Evolutionary conservation across 148 eudicot species (phyloP).

Genomic region (Nepenthes gracilis): DNA sequence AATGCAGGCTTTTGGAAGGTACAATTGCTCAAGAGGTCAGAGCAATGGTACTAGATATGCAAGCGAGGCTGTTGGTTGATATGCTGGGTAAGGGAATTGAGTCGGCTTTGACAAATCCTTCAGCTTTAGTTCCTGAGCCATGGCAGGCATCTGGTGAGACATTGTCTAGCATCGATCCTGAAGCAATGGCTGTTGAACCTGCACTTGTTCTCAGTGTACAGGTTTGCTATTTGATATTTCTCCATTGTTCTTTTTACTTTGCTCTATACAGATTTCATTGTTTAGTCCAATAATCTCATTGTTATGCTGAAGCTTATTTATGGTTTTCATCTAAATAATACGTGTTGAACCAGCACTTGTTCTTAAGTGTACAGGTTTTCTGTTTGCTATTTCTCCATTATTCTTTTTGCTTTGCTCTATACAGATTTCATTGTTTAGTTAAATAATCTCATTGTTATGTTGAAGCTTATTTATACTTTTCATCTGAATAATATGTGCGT

Average conservation of each 20-base stretch:
- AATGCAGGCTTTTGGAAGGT: conserved; percentile 95
- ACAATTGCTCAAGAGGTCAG: conserved; percentile 96
- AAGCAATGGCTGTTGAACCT: conserved; percentile 93
- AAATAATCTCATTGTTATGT: too few species aligned
- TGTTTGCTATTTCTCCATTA: conserved; percentile 2
- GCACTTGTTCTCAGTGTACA: conserved; percentile 70
- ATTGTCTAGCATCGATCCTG: conserved; percentile 55
- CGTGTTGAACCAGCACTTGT: conserved; percentile 71
- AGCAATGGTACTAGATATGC: conserved; percentile 99
- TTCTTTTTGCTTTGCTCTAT: not conserved
- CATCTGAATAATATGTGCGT: conserved; percentile 2
- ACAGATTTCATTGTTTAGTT: too few species aligned
- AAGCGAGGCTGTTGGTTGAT: conserved; percentile 91
- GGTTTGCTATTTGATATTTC: conserved; percentile 29
- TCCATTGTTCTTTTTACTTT: conserved; percentile 1
- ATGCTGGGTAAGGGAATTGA: conserved; percentile 99
- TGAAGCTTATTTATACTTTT: too few species aligned
- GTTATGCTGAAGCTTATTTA: too few species aligned
- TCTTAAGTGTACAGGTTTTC: conserved; percentile 66
- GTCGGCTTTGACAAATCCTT: conserved; percentile 78
- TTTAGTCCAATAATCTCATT: too few species aligned
- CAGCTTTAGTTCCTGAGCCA: conserved; percentile 82
- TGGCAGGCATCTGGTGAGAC: conserved; percentile 89
- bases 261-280: too few species aligned
- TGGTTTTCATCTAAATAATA: too few species aligned